Percentiles rank a stretch among this genome's conserved stretches.
Evolutionary conservation across 75 land plant species (phyloP).

Genomic region (Azolla pinnata): DNA sequence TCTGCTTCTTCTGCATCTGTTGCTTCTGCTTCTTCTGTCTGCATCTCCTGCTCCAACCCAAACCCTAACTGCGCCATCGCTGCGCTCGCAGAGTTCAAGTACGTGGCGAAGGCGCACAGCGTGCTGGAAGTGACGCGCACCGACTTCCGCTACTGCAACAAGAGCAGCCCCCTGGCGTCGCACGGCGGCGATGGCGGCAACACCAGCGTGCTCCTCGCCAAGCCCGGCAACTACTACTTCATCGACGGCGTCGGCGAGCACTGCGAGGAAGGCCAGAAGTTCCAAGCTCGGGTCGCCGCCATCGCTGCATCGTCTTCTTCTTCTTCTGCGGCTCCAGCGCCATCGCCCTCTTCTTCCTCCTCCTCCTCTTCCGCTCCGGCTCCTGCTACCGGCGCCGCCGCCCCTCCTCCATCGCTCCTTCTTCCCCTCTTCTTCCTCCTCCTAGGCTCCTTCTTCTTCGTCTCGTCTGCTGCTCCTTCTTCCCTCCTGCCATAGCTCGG

Average conservation of each 20-base stretch:
- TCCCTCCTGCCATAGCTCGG: too few relatives aligned
- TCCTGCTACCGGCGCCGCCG: too few relatives aligned
- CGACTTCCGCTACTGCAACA: slow-evolving; percentile 7
- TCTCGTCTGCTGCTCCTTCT: too few relatives aligned
- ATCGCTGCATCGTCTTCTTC: too few relatives aligned
- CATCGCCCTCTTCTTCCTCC: too few relatives aligned
- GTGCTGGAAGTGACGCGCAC: slow-evolving; percentile 1
- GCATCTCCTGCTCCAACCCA: background rate
- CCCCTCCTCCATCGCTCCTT: too few relatives aligned
- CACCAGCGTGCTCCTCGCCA: background rate
- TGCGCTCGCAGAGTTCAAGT: slow-evolving; percentile 7
- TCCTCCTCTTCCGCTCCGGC: too few relatives aligned
- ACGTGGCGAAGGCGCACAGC: slow-evolving; percentile 4
- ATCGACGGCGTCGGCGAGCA: slow-evolving; percentile 6
- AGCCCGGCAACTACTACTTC: slow-evolving; percentile 8
- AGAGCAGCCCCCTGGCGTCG: background rate
- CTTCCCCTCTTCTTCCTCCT: too few relatives aligned
- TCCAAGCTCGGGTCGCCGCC: background rate
- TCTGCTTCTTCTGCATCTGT: background rate
- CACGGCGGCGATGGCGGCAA: background rate
- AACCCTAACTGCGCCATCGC: background rate
- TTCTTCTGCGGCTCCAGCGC: too few relatives aligned
- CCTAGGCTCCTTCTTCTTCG: too few relatives aligned
- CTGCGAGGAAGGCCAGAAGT: slow-evolving; percentile 3
- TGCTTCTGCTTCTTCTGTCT: background rate